These are phyloP conservation scores for Stephania japonica DNA, from an alignment of 164 flowering plant species.

Conservation along the genomic window DNA sequence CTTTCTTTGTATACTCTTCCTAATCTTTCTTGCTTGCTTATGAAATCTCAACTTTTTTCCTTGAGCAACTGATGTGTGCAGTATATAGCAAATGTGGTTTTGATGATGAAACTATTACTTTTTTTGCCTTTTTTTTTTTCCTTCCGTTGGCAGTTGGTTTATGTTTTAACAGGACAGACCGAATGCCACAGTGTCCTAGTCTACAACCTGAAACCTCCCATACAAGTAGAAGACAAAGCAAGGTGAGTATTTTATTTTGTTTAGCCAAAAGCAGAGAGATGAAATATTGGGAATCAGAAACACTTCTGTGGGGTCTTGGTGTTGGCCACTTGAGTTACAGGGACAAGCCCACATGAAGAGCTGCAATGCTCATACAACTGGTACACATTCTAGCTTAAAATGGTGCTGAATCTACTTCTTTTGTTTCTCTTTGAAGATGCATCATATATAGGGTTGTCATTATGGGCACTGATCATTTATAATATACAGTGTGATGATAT, in stretches of 20 bases:
- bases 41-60: background rate
- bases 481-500: background rate
- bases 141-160: background rate
- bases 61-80: background rate
- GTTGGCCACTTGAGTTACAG: constrained; percentile 1
- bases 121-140: background rate
- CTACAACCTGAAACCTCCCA: background rate
- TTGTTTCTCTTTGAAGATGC: background rate
- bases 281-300: background rate
- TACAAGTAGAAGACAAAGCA: background rate
- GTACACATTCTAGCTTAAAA: background rate
- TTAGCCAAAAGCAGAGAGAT: background rate
- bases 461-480: background rate
- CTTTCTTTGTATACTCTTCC: background rate
- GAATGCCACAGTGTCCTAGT: background rate
- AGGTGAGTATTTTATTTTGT: background rate
- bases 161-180: background rate
- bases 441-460: background rate
- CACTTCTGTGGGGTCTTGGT: background rate
- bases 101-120: too few species aligned
- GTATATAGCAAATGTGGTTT: too few species aligned
- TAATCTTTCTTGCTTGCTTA: background rate
- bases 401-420: background rate
- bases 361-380: background rate
- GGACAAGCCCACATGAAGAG: background rate